Evolutionary conservation across 2,329 filamentous ascomycete species (phyloP), one percentile per base, ranked within the genome.

Genomic region (Trichophyton rubrum): DNA sequence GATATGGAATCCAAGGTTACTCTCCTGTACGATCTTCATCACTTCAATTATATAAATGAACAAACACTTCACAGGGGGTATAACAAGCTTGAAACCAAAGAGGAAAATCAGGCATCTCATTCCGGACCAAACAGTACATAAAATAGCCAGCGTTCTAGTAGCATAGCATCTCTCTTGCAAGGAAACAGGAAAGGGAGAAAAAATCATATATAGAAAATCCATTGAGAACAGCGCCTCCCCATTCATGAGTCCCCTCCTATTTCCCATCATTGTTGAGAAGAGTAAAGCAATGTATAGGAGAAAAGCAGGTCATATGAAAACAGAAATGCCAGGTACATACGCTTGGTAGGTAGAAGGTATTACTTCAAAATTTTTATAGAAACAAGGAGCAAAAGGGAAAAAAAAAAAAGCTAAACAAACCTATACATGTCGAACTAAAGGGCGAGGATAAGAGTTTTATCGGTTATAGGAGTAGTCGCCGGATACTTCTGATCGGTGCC

Each of bases 401-500:
- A 6, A 24, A 4, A 6, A 17, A 20, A 1, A 57, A 57, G 3
- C 13, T 7, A 7, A 4, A 22, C 40, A 38, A 43, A 15, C 15
- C 53, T 43, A 35, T 57, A 57, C 40, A 43, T 27, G 17, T 3
- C 24, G 22, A 56, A 15, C n/a, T 13, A 38, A 17, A 11, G 22
- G 9, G n/a, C 17, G 5, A 41, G 17, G n/a, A 33, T n/a, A 11
- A 35, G 27, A n/a, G 30, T 15, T 51, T 49, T 59, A 59, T 38
- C 58, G 47, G 9, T 58, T 59, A 27, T 55, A 59, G 24, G 59
- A 58, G 60, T 64, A 62, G 27, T 62, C 49, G 38, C 47, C 51
- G n/a, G 58, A 55, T 15, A 47, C 57, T 40, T 60, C 56, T 9
- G 58, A 47, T 22, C 45, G 57, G 41, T 59, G 63, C 3, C 69